Evolutionary conservation across 208 protist genomes (phyloP), one percentile per base, ranked within the genome.

Genomic region (Leptomonas pyrrhocoris): DNA sequence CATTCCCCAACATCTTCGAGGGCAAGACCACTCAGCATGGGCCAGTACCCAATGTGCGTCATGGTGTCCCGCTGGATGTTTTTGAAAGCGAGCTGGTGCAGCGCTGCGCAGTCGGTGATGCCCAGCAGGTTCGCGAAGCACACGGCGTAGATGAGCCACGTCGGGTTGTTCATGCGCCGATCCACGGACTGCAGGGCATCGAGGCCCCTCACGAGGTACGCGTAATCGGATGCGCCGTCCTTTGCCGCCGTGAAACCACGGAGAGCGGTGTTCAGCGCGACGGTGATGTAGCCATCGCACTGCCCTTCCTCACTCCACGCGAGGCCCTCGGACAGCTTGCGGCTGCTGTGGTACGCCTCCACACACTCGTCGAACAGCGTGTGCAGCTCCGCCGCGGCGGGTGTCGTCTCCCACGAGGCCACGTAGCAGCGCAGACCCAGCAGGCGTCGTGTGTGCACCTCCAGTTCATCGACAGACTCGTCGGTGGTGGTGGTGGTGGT

Each of bases 61-160:
- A 96, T 96, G n/a, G 89, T 93, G 71, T 96, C 92, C 48, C 84
- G 83, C 79, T 96, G 92, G 21, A 96, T 78, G 74, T 80, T 90
- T 63, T 92, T 90, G 59, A 96, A 94, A 43, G 83, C 73, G 57
- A 96, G 79, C 68, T 94, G 88, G 54, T 83, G 81, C 46, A 80
- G 76, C 48, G 89, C 85, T 28, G 76, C 83, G 21, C 65, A 59
- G 60, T 96, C 89, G 23, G 79, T 65, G 40, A 96, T 76, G 18
- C 88, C 81, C 30, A 94, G 63, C 3, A 89, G 74, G 53, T 76
- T 68, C n/a, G 88, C 84, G 40, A 96, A 88, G 65, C 82, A 88
- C 13, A 87, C 74, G 15, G 83, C 60, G 55, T 84, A 89, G 34
- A 91, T 80, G n/a, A 96, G 84, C 88, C 88, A 94, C 18, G 75